A percentile compares a stretch with the other conserved stretches of the same genome.
phyloP scores from a whole-genome alignment of 495 filamentous ascomycete genomes.

The Aspergillus leporis region DNA sequence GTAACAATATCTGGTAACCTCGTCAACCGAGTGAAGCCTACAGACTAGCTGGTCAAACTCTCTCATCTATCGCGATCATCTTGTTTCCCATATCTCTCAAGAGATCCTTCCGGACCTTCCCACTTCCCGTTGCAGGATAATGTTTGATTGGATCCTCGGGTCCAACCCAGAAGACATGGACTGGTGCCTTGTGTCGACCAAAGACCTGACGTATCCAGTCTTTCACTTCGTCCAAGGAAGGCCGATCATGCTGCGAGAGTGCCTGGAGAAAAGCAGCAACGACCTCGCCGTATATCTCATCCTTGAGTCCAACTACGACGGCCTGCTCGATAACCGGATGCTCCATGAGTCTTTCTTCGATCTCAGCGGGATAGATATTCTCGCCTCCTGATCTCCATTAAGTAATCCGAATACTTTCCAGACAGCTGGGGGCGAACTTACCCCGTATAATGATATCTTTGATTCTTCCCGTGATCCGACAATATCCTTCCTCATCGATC shows the following conservation, averaged over 20 bases:
- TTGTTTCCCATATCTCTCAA: constrained; percentile 48
- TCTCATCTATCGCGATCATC: background rate
- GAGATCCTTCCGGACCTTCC: constrained; percentile 64
- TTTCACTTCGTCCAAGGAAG: constrained; percentile 12
- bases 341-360: constrained; percentile 60
- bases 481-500: constrained; percentile 19
- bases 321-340: constrained; percentile 55
- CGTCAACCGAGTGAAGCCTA: too few species aligned
- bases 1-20: too few species aligned
- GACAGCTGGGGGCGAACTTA: constrained; percentile 12
- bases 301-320: constrained; percentile 59
- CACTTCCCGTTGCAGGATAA: constrained; percentile 61
- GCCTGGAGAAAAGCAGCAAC: constrained; percentile 29
- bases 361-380: constrained; percentile 73
- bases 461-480: constrained; percentile 51
- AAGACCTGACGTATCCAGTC: constrained; percentile 50
- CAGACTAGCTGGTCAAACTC: background rate
- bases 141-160: constrained; percentile 43
- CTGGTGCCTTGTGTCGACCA: constrained; percentile 57
- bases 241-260: background rate
- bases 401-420: background rate
- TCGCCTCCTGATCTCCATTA: constrained; percentile 60
- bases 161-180: constrained; percentile 61
- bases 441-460: constrained; percentile 63
- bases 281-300: constrained; percentile 62